Conservation (phyloP, 495 filamentous ascomycete species). For the Tetracladium marchalianum region DNA sequence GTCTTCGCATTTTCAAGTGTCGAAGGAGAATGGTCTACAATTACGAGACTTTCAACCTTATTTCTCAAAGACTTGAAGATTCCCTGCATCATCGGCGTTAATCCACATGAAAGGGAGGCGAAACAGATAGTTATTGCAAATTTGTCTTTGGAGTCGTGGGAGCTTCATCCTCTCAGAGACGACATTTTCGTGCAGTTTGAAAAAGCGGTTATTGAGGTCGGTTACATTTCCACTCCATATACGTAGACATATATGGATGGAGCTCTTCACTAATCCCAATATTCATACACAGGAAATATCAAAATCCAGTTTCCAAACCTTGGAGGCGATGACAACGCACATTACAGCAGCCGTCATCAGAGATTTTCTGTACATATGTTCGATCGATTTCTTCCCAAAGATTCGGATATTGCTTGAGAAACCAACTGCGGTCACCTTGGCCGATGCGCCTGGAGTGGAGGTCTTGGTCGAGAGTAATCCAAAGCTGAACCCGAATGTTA, state of each 20-base stretch:
- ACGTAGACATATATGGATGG: neutral
- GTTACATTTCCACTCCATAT: conserved; percentile 11
- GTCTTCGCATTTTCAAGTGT: neutral
- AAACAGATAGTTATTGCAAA: conserved; percentile 50
- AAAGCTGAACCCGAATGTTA: neutral
- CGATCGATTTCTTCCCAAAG: conserved; percentile 11
- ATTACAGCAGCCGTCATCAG: conserved; percentile 31
- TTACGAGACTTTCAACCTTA: conserved; percentile 12
- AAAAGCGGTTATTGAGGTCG: conserved; percentile 38
- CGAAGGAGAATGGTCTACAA: conserved; percentile 12
- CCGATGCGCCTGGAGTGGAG: conserved; percentile 47
- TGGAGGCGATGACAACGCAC: conserved; percentile 46
- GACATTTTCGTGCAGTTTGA: conserved; percentile 41
- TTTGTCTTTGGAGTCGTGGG: conserved; percentile 39
- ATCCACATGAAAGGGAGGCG: conserved; percentile 42
- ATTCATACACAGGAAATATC: conserved; percentile 35
- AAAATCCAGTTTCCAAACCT: conserved; percentile 49
- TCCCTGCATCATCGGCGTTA: conserved; percentile 51
- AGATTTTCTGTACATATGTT: conserved; percentile 16
- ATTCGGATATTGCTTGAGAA: conserved; percentile 45
- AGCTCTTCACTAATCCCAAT: conserved; percentile 8
- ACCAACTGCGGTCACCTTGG: conserved; percentile 46
- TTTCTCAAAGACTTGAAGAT: conserved; percentile 36
- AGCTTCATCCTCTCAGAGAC: conserved; percentile 16
- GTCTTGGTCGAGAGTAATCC: conserved; percentile 22